Evolutionary conservation across 1,139 yeast species (phyloP), one percentile per base, ranked within the genome.

Genomic region (Hyphopichia buzzinii): DNA sequence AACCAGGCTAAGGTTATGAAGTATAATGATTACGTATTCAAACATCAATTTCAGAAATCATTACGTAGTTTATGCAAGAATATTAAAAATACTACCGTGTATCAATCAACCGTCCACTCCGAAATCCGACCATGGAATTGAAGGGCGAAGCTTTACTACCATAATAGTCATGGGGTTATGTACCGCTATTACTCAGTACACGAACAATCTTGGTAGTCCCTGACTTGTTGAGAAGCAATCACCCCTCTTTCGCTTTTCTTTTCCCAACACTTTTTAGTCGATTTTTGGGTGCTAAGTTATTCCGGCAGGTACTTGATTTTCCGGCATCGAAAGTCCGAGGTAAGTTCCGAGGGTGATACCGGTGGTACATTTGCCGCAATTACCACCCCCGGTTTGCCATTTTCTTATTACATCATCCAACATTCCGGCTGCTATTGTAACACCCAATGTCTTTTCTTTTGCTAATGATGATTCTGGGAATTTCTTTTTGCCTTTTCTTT

Each of bases 391-490:
- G 23, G 23, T 19, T 7, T 19, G 23, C 23, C 23, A 19, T 6
- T 4, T 4, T 4, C n/a, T 8, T 4, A 30, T 30, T 30, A 30
- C 32, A 30, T 30, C 32, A 30, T 30, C 19, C 17, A 22, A 30
- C 32, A 13, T 30, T 19, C 32, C 26, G 32, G 19, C 16, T 15
- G 10, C 10, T 19, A 19, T 19, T 19, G 23, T 19, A 19, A 19
- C 8, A 7, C 23, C 23, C 8, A 19, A 19, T 6, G 14, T n/a
- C 27, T 25, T 25, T 25, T 25, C 27, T 25, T 25, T 25, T 25
- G 6, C 27, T 25, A 11, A 11, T 19, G 23, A 19, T 10, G 23
- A 10, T 19, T 10, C 23, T 19, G 23, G 23, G 23, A 19, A 19
- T 25, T 25, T 25, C 27, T 25, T 25, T 25, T 12, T 8, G 11